Base-by-base conservation (phyloP, 2,329 filamentous ascomycete genomes). In the Aspergillus cejpii region DNA sequence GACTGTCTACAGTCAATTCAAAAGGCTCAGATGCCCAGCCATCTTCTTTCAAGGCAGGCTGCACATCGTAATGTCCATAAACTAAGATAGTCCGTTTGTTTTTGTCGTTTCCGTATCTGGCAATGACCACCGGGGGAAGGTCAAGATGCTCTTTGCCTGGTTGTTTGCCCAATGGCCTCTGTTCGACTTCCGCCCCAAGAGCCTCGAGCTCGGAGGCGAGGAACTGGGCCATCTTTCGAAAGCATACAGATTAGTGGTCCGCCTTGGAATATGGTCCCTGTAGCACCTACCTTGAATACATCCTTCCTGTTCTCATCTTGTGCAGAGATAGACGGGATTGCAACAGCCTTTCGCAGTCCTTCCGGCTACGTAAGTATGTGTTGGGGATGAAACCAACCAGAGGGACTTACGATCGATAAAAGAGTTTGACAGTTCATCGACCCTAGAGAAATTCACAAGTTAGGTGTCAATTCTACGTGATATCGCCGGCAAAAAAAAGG, bases 1-100 rank as follows among this genome's bases (percentile, higher is more conserved):
- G 87, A 53, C 89, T 83, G 63, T 94, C 90, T 47, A 97, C 79
- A 21, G 79, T 85, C 53, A 98, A 78, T 50, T 86, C 82, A 68
- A 97, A 98, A 5, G 92, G 92, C 67, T 97, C 87, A 2, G 91
- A 96, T 43, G 84, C 83, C 92, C 92, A 98, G 54, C 92, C 92
- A 60, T 98, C 92, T 56, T 85, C 87, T 74, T 86, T 86, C 63
- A 90, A 79, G 26, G 92, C 92, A 20, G 92, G 92, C 73, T 98
- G 92, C 27, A 98, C 92, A 66, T 98, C 92, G 74, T 98, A 98
- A 75, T 98, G 92, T 38, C 92, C 92, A 64, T 98, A 98, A 37
- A 98, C 88, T 50, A 98, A 78, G 56, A 98, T 92, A 27, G 90
- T 97, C 49, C 87, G 81, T 80, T 97, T 98, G 68, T 80, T 87